Percentiles rank a stretch among this genome's conserved stretches.
phyloP scores from a whole-genome alignment of 202 grass and related monocot genomes.

The Cymbopogon flexuosus region DNA sequence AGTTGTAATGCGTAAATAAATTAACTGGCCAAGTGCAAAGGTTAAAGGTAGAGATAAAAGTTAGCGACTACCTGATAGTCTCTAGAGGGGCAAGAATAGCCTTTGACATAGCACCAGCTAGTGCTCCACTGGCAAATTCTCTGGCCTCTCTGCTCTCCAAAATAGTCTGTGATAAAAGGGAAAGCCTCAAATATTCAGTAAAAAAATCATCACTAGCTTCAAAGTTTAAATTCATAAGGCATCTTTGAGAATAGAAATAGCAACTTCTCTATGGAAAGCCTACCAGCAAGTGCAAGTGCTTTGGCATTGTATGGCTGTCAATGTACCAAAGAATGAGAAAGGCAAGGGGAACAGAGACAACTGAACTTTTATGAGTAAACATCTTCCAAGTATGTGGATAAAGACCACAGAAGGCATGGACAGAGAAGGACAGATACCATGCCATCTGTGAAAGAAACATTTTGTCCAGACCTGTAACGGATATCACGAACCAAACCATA shows the following conservation, averaged over 20 bases:
- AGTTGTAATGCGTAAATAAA: constrained; percentile 2
- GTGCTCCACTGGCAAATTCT: constrained; percentile 77
- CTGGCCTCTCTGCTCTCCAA: constrained; percentile 49
- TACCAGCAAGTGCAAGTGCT: background rate
- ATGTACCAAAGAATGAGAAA: constrained; percentile 4
- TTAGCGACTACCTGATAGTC: constrained; percentile 55
- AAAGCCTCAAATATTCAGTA: constrained; percentile 2
- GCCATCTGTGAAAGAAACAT: constrained; percentile 29
- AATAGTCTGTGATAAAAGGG: constrained; percentile 40
- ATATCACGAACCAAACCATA: background rate
- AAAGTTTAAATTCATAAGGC: background rate
- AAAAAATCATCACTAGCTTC: constrained; percentile 17
- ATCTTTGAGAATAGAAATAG: constrained; percentile 1
- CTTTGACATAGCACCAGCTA: constrained; percentile 89
- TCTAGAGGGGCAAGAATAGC: constrained; percentile 84
- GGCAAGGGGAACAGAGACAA: background rate
- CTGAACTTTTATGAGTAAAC: background rate
- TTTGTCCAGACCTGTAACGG: constrained; percentile 13
- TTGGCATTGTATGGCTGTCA: background rate
- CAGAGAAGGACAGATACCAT: background rate
- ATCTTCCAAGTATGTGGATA: background rate
- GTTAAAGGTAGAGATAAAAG: constrained; percentile 5
- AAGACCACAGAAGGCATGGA: background rate
- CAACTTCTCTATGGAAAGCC: background rate
- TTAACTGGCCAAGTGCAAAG: background rate